Percentiles rank a stretch among this genome's conserved stretches.
phyloP scores from a whole-genome alignment of 2,329 filamentous ascomycete genomes.

The Podosphaera xanthii region DNA sequence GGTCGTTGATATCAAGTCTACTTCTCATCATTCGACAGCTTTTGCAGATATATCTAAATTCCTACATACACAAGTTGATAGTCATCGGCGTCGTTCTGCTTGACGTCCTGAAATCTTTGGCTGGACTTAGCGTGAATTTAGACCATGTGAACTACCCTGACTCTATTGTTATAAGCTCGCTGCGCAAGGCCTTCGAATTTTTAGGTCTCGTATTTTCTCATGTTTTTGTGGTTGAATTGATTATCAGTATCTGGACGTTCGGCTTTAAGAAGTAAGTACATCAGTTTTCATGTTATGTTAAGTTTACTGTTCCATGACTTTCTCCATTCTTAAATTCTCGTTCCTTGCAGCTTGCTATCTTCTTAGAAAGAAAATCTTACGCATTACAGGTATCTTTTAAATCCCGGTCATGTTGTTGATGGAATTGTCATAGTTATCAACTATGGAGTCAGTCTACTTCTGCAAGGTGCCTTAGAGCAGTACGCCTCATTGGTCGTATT shows the following conservation, averaged over 20 bases:
- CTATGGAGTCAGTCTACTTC: conserved; percentile 37
- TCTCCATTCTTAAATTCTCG: background rate
- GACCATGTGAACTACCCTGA: conserved; percentile 14
- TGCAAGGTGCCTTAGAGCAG: conserved; percentile 36
- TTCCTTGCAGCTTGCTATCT: background rate
- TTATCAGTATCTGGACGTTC: conserved; percentile 35
- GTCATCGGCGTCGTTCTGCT: conserved; percentile 25
- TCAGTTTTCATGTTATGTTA: background rate
- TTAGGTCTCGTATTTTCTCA: conserved; percentile 36
- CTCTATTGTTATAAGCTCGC: conserved; percentile 16
- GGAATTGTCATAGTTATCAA: conserved; percentile 35
- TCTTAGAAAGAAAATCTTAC: background rate
- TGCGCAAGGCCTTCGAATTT: conserved; percentile 23
- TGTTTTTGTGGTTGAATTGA: conserved; percentile 40
- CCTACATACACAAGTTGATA: conserved; percentile 25
- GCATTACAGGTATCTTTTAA: conserved; percentile 27
- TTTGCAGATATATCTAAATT: conserved; percentile 17
- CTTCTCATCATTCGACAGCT: background rate
- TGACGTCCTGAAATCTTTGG: conserved; percentile 28
- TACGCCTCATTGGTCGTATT: conserved; percentile 43
- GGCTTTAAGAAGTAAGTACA: conserved; percentile 24
- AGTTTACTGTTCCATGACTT: background rate
- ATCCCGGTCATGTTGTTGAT: conserved; percentile 41
- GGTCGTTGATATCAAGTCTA: background rate
- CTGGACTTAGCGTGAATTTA: conserved; percentile 26